A percentile compares a stretch with the other conserved stretches of the same genome.
Evolutionary conservation across 164 flowering plant species (phyloP).

Genomic region (Taxillus chinensis): DNA sequence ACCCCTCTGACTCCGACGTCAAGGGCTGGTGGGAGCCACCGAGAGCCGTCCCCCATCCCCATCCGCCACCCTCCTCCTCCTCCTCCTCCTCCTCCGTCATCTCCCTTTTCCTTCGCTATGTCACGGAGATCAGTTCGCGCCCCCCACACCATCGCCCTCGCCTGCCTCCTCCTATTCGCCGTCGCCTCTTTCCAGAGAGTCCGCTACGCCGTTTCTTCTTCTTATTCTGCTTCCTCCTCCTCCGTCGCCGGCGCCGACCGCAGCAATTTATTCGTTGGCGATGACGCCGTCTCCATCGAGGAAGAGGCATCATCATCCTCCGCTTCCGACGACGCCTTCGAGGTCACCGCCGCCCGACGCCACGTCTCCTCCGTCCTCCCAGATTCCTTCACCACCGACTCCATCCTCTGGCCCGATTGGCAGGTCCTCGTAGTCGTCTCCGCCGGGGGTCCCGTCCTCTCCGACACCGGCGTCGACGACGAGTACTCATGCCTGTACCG

Average conservation of each 20-base stretch:
- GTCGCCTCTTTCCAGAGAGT: neutral
- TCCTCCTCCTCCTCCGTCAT: slow-evolving; percentile 12
- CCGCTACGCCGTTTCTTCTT: neutral
- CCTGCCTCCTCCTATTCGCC: neutral
- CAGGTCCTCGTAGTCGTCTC: slow-evolving; percentile 44
- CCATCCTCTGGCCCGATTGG: slow-evolving; percentile 71
- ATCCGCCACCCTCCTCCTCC: slow-evolving; percentile 5
- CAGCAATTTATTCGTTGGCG: neutral
- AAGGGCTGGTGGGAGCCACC: no score
- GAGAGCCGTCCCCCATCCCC: no score
- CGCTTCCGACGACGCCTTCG: no score
- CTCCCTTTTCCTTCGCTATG: slow-evolving; percentile 8
- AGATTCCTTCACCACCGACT: slow-evolving; percentile 10
- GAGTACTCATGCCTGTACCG: slow-evolving; percentile 37
- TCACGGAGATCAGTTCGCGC: slow-evolving; percentile 6
- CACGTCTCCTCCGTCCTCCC: slow-evolving; percentile 7
- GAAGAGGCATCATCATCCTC: slow-evolving; percentile 3
- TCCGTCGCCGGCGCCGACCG: neutral
- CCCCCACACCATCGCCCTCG: slow-evolving; percentile 1
- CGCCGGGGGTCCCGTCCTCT: neutral
- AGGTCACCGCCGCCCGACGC: slow-evolving; percentile 5
- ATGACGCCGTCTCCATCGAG: slow-evolving; percentile 1
- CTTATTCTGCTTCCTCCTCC: neutral
- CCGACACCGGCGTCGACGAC: slow-evolving; percentile 8
- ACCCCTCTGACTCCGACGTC: no score